Evolutionary conservation across 306 rosid species (phyloP).

Genomic region (Spatholobus suberectus): DNA sequence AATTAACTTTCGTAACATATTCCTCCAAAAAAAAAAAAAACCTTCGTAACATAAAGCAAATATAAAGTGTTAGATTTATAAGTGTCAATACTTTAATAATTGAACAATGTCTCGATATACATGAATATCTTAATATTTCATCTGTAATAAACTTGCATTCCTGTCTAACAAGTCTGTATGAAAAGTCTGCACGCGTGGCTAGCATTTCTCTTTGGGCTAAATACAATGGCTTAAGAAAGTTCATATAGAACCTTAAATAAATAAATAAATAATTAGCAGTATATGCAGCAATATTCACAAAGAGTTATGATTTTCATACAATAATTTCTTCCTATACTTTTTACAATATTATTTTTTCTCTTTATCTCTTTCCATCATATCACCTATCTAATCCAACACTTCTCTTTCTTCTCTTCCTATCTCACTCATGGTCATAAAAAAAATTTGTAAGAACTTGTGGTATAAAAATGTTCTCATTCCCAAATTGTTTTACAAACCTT

Average conservation of each 20-base stretch:
- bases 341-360: not conserved
- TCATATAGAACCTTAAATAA: slow-evolving; percentile 23
- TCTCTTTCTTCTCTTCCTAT: no score
- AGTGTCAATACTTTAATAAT: not conserved
- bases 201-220: not conserved
- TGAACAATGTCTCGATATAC: not conserved
- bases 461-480: no score
- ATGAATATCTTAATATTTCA: not conserved
- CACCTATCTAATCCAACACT: no score
- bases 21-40: no score
- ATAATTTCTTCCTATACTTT: not conserved
- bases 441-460: no score
- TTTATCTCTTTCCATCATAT: not conserved
- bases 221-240: not conserved
- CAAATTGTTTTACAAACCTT: slow-evolving; percentile 34
- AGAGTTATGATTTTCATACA: not conserved
- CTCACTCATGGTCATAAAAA: no score
- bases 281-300: not conserved
- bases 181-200: not conserved
- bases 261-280: not conserved
- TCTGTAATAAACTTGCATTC: slow-evolving; percentile 6
- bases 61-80: not conserved
- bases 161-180: not conserved
- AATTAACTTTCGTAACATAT: not conserved
- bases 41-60: not conserved